phyloP scores from a whole-genome alignment of 139 green algal genomes.

The Chlamydomonas sp. region DNA sequence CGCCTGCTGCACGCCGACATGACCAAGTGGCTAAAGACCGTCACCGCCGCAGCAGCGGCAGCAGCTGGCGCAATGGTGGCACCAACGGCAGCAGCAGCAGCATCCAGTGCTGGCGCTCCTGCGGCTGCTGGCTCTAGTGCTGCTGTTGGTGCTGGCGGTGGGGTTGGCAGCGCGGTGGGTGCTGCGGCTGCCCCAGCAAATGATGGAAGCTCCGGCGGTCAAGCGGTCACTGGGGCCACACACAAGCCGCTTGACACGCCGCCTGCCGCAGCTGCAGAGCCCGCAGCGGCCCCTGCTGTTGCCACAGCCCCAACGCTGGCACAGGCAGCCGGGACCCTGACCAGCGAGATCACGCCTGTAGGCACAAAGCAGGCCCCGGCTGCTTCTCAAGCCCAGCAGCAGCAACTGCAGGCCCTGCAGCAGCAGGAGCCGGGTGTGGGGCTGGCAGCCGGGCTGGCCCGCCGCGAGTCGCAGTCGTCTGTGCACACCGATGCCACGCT shows the following conservation, averaged over 20 bases:
- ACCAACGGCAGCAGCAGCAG: not conserved
- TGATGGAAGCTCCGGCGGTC: not conserved
- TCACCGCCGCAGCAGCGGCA: not conserved
- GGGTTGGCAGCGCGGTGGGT: not conserved
- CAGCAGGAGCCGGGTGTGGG: not conserved
- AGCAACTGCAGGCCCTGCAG: not conserved
- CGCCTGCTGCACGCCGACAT: conserved; percentile 31
- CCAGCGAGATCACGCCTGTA: not conserved
- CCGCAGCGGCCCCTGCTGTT: not conserved
- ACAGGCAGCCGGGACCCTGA: not conserved
- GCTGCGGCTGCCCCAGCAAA: not conserved
- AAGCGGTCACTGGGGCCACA: too few species aligned
- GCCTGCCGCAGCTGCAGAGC: too few species aligned
- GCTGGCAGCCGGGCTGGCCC: too few species aligned
- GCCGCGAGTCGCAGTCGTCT: conserved; percentile 15
- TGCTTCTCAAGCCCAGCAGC: not conserved
- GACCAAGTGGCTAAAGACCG: conserved; percentile 18
- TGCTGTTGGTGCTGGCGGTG: not conserved
- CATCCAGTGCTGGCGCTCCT: not conserved
- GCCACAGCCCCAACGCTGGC: not conserved
- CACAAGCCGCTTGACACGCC: not conserved
- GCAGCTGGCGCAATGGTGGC: too few species aligned
- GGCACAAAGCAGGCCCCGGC: not conserved
- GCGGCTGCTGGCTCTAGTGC: not conserved
- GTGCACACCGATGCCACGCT: conserved; percentile 12